phyloP scores from a whole-genome alignment of 495 filamentous ascomycete species.

The Usnea hakonensis region DNA sequence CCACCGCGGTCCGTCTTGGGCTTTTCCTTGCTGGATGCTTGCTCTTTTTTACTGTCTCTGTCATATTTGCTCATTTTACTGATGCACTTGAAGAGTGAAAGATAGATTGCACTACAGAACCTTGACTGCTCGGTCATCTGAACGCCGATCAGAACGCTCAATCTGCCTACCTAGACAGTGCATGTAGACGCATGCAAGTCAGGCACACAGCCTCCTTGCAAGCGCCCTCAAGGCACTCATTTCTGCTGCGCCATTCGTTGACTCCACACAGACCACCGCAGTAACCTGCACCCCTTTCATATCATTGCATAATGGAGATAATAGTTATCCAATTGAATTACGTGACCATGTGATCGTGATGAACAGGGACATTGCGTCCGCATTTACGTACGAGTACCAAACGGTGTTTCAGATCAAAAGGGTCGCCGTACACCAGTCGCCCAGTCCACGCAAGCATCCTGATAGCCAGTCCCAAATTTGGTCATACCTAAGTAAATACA shows the following conservation, averaged over 20 bases:
- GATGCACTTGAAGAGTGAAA: not conserved
- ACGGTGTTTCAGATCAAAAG: no score
- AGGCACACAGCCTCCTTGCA: conserved; percentile 1
- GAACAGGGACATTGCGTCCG: no score
- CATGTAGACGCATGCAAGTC: not conserved
- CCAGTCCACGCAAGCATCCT: no score
- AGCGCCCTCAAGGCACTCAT: not conserved
- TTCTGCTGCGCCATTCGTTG: not conserved
- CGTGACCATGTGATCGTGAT: no score
- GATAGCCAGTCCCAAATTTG: no score
- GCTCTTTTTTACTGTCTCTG: not conserved
- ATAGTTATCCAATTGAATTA: not conserved
- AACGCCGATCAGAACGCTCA: not conserved
- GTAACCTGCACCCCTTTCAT: not conserved
- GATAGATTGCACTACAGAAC: not conserved
- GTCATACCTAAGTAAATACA: no score
- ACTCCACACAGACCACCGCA: not conserved
- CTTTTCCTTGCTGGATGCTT: not conserved
- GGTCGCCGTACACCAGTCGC: no score
- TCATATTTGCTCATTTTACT: not conserved
- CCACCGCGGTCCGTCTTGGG: not conserved
- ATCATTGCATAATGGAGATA: not conserved
- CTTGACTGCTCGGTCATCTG: not conserved
- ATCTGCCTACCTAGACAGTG: not conserved
- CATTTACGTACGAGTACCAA: no score